Percentiles rank a stretch among this genome's conserved stretches.
Evolutionary conservation across 495 filamentous ascomycete species (phyloP).

Genomic region (Penicillium herquei): DNA sequence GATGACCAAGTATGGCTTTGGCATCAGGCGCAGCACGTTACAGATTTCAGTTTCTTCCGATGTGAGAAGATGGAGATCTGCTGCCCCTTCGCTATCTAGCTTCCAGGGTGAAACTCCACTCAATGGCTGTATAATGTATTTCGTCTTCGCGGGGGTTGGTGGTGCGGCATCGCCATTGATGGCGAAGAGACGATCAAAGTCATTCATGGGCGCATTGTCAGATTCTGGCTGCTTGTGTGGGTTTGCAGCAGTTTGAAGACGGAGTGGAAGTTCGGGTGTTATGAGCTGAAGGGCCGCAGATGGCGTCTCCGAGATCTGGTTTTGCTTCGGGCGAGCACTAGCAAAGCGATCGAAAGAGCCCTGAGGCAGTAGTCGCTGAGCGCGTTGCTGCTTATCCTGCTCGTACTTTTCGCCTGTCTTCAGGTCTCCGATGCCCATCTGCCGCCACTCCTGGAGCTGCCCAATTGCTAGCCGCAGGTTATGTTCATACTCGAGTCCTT

Average conservation of each 20-base stretch:
- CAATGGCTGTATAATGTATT: conserved; percentile 45
- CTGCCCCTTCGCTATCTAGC: conserved; percentile 70
- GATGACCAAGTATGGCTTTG: conserved; percentile 91
- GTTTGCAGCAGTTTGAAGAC: conserved; percentile 45
- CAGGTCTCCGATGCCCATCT: conserved; percentile 76
- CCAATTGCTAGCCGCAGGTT: conserved; percentile 85
- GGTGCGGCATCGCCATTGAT: conserved; percentile 42
- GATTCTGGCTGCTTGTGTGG: conserved; percentile 33
- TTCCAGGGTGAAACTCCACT: conserved; percentile 63
- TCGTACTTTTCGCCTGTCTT: conserved; percentile 92
- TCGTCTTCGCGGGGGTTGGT: conserved; percentile 44
- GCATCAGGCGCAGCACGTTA: conserved; percentile 73
- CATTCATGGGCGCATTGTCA: conserved; percentile 34
- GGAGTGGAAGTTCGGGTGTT: conserved; percentile 70
- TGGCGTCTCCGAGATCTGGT: conserved; percentile 64
- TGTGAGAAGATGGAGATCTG: conserved; percentile 82
- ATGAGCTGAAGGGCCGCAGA: conserved; percentile 70
- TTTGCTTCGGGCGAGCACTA: conserved; percentile 51
- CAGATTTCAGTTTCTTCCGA: conserved; percentile 84
- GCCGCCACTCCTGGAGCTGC: conserved; percentile 93
- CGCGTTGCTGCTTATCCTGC: conserved; percentile 76
- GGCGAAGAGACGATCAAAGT: conserved; percentile 44
- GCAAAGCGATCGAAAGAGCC: conserved; percentile 80
- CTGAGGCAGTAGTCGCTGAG: conserved; percentile 66
- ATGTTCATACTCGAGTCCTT: conserved; percentile 82